Evolutionary conservation across 441 rosid species (phyloP).

Genomic region (Pelargonium myrrhifolium): DNA sequence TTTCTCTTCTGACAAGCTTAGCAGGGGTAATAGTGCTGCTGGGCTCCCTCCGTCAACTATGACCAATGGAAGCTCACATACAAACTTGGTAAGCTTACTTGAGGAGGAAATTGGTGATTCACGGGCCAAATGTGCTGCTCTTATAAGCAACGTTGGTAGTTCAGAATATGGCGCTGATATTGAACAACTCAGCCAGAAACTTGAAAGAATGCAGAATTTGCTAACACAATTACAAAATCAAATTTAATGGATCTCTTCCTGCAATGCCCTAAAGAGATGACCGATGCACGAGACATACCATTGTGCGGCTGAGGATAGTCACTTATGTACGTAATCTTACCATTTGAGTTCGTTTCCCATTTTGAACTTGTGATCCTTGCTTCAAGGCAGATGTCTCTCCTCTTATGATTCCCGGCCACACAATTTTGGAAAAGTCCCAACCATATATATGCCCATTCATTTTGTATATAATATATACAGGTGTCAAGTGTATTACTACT

Average conservation of each 20-base stretch:
- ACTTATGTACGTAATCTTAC: no score
- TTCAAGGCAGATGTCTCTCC: no score
- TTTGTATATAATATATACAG: conserved; percentile 1
- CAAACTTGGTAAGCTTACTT: conserved; percentile 41
- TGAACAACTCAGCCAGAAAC: conserved; percentile 53
- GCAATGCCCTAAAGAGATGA: neutral
- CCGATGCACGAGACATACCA: no score
- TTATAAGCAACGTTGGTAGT: conserved; percentile 31
- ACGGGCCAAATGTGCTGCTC: conserved; percentile 50
- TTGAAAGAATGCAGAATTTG: conserved; percentile 56
- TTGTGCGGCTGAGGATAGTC: no score
- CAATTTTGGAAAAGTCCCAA: conserved; percentile 2
- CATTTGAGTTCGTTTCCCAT: no score
- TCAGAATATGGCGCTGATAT: conserved; percentile 36
- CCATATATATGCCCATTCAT: neutral
- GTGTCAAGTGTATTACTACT: neutral
- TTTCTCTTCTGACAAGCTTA: conserved; percentile 44
- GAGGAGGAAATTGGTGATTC: conserved; percentile 66
- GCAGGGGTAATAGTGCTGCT: conserved; percentile 35
- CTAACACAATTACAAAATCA: conserved; percentile 51
- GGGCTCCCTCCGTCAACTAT: conserved; percentile 27
- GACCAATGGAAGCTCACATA: conserved; percentile 20
- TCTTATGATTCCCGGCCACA: neutral
- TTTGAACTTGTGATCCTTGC: no score
- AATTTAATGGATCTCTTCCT: conserved; percentile 28